These are phyloP conservation scores for Yarrowia sp. DNA, from an alignment of 805 yeast species.

Conservation along the genomic window DNA sequence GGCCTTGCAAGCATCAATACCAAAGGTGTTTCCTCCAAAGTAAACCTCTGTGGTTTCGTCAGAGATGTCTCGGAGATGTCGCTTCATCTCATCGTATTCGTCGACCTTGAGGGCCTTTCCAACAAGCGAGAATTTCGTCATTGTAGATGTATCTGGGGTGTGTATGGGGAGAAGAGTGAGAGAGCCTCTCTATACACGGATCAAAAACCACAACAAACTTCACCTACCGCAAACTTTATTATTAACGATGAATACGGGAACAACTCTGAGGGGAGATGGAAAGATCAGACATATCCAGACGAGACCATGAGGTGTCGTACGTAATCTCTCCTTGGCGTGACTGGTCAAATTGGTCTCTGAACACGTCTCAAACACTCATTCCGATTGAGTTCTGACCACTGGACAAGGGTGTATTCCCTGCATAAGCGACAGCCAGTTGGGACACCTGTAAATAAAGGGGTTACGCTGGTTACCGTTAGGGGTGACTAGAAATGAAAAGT, in stretches of 20 bases:
- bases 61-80: conserved; percentile 58
- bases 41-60: conserved; percentile 55
- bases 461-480: neutral
- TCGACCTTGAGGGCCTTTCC: conserved; percentile 77
- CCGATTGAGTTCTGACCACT: conserved; percentile 3
- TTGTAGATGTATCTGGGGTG: neutral
- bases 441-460: conserved; percentile 3
- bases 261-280: neutral
- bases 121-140: conserved; percentile 49
- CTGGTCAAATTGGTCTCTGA: neutral
- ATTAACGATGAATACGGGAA: neutral
- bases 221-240: neutral
- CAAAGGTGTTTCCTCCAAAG: conserved; percentile 90
- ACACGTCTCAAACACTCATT: neutral
- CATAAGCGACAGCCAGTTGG: conserved; percentile 12
- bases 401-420: neutral
- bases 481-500: too few relatives aligned
- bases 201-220: conserved; percentile 4
- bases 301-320: too few relatives aligned
- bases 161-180: neutral
- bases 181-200: neutral
- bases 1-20: conserved; percentile 78
- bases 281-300: too few relatives aligned
- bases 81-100: conserved; percentile 64
- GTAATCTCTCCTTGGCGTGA: too few relatives aligned